Evolutionary conservation across 1,284 basidiomycete genomes (phyloP).

Genomic region (Heliocybe sulcata): DNA sequence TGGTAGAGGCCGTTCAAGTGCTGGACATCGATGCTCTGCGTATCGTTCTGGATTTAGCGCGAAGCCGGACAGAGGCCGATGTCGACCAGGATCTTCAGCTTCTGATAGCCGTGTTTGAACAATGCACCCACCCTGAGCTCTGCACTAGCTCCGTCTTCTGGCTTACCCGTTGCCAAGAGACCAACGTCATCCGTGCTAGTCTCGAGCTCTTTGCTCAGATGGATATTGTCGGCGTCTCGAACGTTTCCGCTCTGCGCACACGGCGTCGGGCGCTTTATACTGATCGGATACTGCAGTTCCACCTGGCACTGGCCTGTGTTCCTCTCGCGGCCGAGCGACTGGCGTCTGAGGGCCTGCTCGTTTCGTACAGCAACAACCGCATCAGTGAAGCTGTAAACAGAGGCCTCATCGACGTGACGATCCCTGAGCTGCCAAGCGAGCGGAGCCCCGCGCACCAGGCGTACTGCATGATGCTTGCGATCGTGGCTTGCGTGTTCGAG

Average conservation of each 20-base stretch:
- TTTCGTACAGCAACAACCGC: conserved; percentile 79
- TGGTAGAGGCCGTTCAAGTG: conserved; percentile 56
- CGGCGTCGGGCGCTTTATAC: conserved; percentile 65
- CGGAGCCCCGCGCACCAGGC: conserved; percentile 72
- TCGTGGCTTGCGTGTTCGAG: conserved; percentile 69
- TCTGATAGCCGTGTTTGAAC: conserved; percentile 75
- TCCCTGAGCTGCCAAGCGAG: conserved; percentile 65
- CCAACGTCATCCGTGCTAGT: conserved; percentile 71
- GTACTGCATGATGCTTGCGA: conserved; percentile 83
- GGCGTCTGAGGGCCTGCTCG: conserved; percentile 76
- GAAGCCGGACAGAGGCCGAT: conserved; percentile 48
- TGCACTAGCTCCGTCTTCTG: conserved; percentile 61
- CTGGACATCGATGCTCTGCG: conserved; percentile 67
- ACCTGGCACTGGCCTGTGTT: conserved; percentile 79
- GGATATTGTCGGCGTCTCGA: conserved; percentile 63
- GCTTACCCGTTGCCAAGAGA: conserved; percentile 78
- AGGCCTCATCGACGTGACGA: conserved; percentile 61
- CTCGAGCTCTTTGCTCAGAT: conserved; percentile 69
- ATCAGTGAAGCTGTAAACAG: conserved; percentile 71
- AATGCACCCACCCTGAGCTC: conserved; percentile 64
- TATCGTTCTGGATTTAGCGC: conserved; percentile 61
- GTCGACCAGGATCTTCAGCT: conserved; percentile 78
- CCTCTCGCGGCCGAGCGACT: conserved; percentile 78
- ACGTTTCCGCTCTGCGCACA: conserved; percentile 50
- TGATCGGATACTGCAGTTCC: conserved; percentile 74